Evolutionary conservation across 2,329 filamentous ascomycete species (phyloP).

Genomic region (Neofusicoccum cordaticola): DNA sequence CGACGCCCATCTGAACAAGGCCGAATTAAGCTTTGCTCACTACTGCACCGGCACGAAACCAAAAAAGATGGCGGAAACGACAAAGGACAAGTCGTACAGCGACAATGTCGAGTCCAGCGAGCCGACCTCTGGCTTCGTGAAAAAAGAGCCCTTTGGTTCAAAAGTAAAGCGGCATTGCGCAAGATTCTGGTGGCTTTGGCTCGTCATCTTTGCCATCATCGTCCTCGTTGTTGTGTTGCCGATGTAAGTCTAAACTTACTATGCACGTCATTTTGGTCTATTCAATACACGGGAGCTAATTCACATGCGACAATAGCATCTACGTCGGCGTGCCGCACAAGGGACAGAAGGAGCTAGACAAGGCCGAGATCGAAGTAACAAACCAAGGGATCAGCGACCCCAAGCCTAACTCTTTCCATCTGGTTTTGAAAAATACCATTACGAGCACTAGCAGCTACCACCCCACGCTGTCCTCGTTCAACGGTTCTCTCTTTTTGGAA

Average conservation of each 20-base stretch:
- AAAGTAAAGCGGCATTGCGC: constrained; percentile 24
- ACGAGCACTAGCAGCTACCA: constrained; percentile 51
- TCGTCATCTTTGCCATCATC: constrained; percentile 51
- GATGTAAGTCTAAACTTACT: constrained; percentile 52
- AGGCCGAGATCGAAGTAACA: constrained; percentile 50
- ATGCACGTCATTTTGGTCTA: not conserved
- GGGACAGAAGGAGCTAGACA: constrained; percentile 54
- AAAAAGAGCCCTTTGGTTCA: constrained; percentile 10
- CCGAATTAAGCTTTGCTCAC: not conserved
- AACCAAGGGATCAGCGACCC: constrained; percentile 53
- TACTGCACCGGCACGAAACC: not conserved
- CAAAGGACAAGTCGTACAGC: not conserved
- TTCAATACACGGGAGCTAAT: not conserved
- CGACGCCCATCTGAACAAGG: not conserved
- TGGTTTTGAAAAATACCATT: constrained; percentile 50
- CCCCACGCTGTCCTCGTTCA: constrained; percentile 54
- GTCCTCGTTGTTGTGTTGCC: constrained; percentile 57
- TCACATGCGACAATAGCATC: constrained; percentile 38
- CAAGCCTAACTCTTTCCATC: constrained; percentile 45
- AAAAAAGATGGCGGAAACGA: not conserved
- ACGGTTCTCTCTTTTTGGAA: constrained; percentile 50
- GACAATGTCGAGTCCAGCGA: not conserved
- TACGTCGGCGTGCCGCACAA: constrained; percentile 60
- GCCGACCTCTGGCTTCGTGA: not conserved
- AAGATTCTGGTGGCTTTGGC: constrained; percentile 60